Conservation (phyloP, 208 protist species). For the Acanthamoeba sp. region DNA sequence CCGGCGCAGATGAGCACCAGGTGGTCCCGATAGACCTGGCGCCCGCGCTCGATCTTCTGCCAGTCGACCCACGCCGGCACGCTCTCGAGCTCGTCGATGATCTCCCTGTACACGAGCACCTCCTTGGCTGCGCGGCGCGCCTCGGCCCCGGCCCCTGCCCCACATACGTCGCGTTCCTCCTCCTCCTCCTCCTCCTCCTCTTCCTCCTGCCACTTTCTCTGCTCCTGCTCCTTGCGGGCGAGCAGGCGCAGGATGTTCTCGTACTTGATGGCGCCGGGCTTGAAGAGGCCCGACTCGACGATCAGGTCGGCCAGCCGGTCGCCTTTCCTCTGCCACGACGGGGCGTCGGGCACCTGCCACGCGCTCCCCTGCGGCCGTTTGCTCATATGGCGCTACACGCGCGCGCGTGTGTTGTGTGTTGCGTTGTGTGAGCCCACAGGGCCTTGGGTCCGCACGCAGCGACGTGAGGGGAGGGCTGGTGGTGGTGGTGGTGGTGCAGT, state of each 20-base stretch:
- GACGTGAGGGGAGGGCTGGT: too few relatives aligned
- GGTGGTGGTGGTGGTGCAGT: neutral
- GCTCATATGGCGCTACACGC: neutral
- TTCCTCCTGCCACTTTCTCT: neutral
- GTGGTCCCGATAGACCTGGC: neutral
- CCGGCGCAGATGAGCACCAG: slow-evolving; percentile 32
- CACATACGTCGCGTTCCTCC: neutral
- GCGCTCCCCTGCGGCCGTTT: neutral
- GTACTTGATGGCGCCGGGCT: slow-evolving; percentile 18
- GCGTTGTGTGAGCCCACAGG: neutral
- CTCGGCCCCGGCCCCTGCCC: neutral
- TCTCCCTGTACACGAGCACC: neutral
- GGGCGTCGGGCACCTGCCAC: neutral
- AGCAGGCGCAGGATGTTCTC: slow-evolving; percentile 28
- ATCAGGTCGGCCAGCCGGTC: neutral
- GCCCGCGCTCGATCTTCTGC: neutral
- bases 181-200: neutral
- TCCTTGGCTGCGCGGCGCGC: neutral
- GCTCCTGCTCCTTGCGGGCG: neutral
- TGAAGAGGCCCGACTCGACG: slow-evolving; percentile 28
- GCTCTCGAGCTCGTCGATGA: slow-evolving; percentile 35
- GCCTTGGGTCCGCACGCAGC: too few relatives aligned
- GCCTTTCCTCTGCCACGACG: neutral
- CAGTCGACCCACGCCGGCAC: slow-evolving; percentile 12
- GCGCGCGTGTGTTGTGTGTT: neutral